phyloP scores from a whole-genome alignment of 2,329 filamentous ascomycete genomes.

The Tolypocladium album region DNA sequence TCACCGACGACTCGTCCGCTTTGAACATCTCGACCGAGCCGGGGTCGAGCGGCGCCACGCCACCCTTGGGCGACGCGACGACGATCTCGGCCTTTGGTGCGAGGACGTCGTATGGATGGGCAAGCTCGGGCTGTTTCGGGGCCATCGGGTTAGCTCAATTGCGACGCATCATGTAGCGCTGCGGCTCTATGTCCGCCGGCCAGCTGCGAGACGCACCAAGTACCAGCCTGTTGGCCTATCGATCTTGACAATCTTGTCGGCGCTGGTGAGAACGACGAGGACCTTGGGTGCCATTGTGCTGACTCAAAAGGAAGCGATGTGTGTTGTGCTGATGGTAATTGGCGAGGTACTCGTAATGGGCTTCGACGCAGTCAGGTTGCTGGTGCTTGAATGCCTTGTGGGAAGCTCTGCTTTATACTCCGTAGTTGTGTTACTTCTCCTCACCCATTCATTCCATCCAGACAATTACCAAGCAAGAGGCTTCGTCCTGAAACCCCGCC shows the following conservation, averaged over 20 bases:
- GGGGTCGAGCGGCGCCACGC: conserved; percentile 50
- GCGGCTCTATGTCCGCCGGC: too few relatives aligned
- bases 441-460: not conserved
- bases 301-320: not conserved
- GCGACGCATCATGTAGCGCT: not conserved
- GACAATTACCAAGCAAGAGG: not conserved
- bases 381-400: not conserved
- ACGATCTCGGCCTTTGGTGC: conserved; percentile 40
- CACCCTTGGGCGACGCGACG: conserved; percentile 52
- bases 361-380: not conserved
- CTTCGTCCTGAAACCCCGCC: not conserved
- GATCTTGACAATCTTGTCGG: conserved; percentile 34
- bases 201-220: conserved; percentile 34
- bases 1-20: conserved; percentile 37
- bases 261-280: conserved; percentile 61
- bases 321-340: not conserved
- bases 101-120: conserved; percentile 53
- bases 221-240: conserved; percentile 59
- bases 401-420: not conserved
- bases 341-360: not conserved
- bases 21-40: conserved; percentile 43
- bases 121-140: conserved; percentile 43
- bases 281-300: conserved; percentile 44
- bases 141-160: not conserved
- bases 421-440: not conserved